phyloP scores from a whole-genome alignment of 164 flowering plant genomes.

The Vitis amurensis region DNA sequence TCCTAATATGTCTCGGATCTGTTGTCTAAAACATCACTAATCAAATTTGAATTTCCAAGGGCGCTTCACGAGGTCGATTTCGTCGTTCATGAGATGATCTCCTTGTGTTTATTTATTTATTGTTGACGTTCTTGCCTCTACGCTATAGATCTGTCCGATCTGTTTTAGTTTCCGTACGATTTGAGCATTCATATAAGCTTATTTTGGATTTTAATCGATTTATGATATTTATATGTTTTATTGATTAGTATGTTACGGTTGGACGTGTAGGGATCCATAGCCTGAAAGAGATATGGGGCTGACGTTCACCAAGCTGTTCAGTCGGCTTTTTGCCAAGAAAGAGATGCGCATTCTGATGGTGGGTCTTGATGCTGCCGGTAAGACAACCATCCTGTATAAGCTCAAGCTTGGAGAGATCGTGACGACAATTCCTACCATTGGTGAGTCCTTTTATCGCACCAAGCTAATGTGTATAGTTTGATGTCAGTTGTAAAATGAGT shows the following conservation, averaged over 20 bases:
- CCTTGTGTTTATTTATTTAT: background rate
- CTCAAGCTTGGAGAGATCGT: constrained; percentile 97
- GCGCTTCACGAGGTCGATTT: background rate
- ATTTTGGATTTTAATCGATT: background rate
- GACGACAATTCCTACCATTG: constrained; percentile 93
- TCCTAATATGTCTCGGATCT: background rate
- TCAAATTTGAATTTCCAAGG: background rate
- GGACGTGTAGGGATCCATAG: constrained; percentile 19
- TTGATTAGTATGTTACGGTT: background rate
- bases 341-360: constrained; percentile 97
- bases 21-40: background rate
- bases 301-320: constrained; percentile 86
- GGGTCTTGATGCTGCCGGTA: constrained; percentile 99
- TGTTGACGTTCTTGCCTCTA: background rate
- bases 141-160: constrained; percentile 11
- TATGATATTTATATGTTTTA: background rate
- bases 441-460: constrained; percentile 38
- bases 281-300: constrained; percentile 68
- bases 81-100: background rate
- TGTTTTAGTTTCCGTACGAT: background rate
- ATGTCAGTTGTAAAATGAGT: no score
- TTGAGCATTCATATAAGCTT: background rate
- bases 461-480: no score
- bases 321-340: constrained; percentile 95
- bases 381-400: constrained; percentile 94